These are phyloP conservation scores for Aspergillus sp. DNA, from an alignment of 2,329 filamentous ascomycete genomes.

Conservation along the genomic window DNA sequence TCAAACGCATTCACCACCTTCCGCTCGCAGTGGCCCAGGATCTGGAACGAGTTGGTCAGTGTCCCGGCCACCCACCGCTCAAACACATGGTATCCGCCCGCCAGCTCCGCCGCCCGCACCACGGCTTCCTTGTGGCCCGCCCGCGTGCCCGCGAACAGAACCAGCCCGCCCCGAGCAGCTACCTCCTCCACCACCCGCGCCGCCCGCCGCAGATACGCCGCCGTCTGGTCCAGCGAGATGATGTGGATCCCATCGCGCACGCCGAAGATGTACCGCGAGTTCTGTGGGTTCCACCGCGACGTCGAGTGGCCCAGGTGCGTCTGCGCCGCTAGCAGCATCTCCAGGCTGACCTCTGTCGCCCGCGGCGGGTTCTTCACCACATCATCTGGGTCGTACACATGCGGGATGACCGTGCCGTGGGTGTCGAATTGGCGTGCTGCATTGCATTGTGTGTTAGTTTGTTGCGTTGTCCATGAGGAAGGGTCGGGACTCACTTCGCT, in stretches of 20 bases:
- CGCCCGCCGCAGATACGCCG: conserved; percentile 80
- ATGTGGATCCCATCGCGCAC: conserved; percentile 83
- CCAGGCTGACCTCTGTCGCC: conserved; percentile 74
- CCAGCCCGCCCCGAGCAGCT: conserved; percentile 67
- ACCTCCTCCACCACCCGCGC: conserved; percentile 89
- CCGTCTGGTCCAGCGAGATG: conserved; percentile 81
- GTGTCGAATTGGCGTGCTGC: conserved; percentile 23
- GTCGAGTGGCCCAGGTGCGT: conserved; percentile 85
- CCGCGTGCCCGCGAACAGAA: conserved; percentile 84
- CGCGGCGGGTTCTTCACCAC: conserved; percentile 59
- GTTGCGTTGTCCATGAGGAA: too few relatives aligned
- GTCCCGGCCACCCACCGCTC: conserved; percentile 85
- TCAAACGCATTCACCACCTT: conserved; percentile 74
- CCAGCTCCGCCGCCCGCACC: conserved; percentile 67
- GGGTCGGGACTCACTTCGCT: conserved; percentile 15
- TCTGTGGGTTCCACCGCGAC: conserved; percentile 87
- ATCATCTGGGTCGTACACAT: conserved; percentile 23
- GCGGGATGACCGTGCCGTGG: conserved; percentile 21
- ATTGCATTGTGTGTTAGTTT: too few relatives aligned
- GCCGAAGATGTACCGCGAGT: conserved; percentile 89
- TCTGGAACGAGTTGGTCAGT: conserved; percentile 87
- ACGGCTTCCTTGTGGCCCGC: conserved; percentile 72
- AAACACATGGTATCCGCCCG: conserved; percentile 77
- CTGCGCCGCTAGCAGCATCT: conserved; percentile 80
- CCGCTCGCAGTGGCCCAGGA: conserved; percentile 59